Evolutionary conservation across 352 stramenopile genomes (phyloP), one percentile per base, ranked within the genome.

Genomic region (Peronospora belbahrii): DNA sequence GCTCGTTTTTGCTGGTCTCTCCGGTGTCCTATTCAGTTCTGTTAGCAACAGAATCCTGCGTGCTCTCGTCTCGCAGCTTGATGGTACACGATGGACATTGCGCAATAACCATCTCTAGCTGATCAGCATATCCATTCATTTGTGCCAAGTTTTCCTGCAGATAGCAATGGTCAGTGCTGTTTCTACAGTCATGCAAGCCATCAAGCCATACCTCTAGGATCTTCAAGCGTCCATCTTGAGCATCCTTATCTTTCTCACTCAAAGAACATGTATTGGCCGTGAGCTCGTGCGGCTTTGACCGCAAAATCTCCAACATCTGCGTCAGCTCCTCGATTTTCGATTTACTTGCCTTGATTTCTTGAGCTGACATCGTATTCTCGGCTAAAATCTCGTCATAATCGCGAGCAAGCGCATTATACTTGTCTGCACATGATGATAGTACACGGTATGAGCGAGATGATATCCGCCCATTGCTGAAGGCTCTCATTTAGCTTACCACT

Each of bases 101-200:
- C 10, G 55, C 61, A 42, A 89, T 89, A 2, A 89, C 56, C 48
- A 85, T 60, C 45, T 89, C 78, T 8, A 89, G 47, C 36, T 89
- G 78, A 46, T 89, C 78, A 7, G 78, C 78, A 36, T 89, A 89
- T 36, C 52, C 67, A 48, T 89, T 89, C 59, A 89, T 81, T 38
- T 89, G 78, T 11, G 59, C 62, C 49, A 89, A 46, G 31, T 85
- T 89, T 24, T 89, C 78, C 78, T 89, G 48, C 2, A 42, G 9
- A 18, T 9, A 59, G 49, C 18, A 48, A 42, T 24, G 18, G 14
- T 17, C 20, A 39, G 5, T 30, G 15, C 22, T 4, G 14, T 33
- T n/a, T 14, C 15, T 30, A 22, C 2, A n/a, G 15, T 6, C 14
- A 24, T 39, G 17, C 14, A 39, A 15, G 47, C 7, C 10, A 32